A percentile compares a stretch with the other conserved stretches of the same genome.
These are phyloP conservation scores for Penicillium janthinellum DNA, from an alignment of 2,329 filamentous ascomycete genomes.

Conservation along the genomic window DNA sequence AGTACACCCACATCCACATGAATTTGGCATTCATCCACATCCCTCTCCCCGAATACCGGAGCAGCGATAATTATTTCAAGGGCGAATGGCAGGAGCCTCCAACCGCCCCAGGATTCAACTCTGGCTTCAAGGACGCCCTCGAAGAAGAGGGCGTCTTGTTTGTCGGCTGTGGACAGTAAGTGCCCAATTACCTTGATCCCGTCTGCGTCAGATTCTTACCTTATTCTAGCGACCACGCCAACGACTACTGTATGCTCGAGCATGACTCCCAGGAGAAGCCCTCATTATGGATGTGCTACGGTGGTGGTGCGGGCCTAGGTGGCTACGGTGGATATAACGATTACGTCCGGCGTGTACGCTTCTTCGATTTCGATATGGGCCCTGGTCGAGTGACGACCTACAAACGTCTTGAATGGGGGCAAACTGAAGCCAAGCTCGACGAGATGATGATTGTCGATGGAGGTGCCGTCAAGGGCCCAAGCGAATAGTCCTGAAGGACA, in stretches of 20 bases:
- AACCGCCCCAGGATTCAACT: conserved; percentile 86
- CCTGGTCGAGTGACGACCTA: conserved; percentile 86
- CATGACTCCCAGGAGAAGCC: conserved; percentile 59
- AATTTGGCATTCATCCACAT: conserved; percentile 98
- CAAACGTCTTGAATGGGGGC: conserved; percentile 77
- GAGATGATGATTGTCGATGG: conserved; percentile 64
- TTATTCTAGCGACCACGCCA: conserved; percentile 75
- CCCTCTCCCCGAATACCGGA: conserved; percentile 83
- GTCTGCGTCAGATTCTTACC: conserved; percentile 21
- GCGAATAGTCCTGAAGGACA: conserved; percentile 12
- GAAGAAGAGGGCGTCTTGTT: conserved; percentile 82
- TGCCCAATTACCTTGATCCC: conserved; percentile 26
- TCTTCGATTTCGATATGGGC: conserved; percentile 94
- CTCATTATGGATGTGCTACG: conserved; percentile 97
- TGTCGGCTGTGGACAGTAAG: conserved; percentile 88
- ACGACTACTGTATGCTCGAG: conserved; percentile 87
- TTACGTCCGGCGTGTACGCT: conserved; percentile 77
- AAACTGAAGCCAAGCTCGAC: conserved; percentile 55
- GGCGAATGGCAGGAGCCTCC: conserved; percentile 80
- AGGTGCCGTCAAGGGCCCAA: conserved; percentile 52
- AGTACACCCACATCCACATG: conserved; percentile 91
- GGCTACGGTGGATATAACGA: conserved; percentile 91
- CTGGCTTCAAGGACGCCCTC: conserved; percentile 87
- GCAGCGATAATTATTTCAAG: conserved; percentile 59
- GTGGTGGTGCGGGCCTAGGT: conserved; percentile 86